A percentile compares a stretch with the other conserved stretches of the same genome.
These are phyloP conservation scores for Raddia guianensis DNA, from an alignment of 176 grass and related monocot genomes.

Conservation along the genomic window DNA sequence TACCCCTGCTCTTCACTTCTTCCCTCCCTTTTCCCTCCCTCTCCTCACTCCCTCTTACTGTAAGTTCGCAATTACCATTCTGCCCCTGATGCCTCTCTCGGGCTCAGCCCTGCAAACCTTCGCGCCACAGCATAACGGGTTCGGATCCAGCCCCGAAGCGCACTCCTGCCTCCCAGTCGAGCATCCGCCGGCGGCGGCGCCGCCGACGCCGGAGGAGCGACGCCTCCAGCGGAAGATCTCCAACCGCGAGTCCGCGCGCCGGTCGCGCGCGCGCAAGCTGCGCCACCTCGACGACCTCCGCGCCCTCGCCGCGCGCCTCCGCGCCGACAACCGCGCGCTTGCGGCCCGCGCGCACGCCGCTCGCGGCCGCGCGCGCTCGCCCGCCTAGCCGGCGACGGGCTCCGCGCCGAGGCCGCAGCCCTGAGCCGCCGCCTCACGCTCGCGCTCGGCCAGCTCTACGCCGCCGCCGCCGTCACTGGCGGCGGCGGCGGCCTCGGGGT, in stretches of 20 bases:
- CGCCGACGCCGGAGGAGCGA: slow-evolving; percentile 27
- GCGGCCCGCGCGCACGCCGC: slow-evolving; percentile 7
- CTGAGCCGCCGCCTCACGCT: slow-evolving; percentile 50
- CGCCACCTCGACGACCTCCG: slow-evolving; percentile 57
- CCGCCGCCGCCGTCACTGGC: not conserved
- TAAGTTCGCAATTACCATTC: not conserved
- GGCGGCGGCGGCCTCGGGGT: not conserved
- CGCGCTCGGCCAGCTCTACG: slow-evolving; percentile 42
- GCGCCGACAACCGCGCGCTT: slow-evolving; percentile 44
- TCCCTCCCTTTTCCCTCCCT: slow-evolving; percentile 63
- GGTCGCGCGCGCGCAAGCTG: slow-evolving; percentile 75
- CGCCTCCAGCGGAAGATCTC: slow-evolving; percentile 70
- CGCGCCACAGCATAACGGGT: not conserved
- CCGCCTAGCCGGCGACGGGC: slow-evolving; percentile 44
- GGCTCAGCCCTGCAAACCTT: not conserved
- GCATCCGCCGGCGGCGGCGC: not conserved
- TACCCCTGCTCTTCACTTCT: slow-evolving; percentile 49
- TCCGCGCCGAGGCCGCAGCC: slow-evolving; percentile 44
- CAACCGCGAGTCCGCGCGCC: slow-evolving; percentile 84
- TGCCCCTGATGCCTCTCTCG: slow-evolving; percentile 23
- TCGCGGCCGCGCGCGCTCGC: slow-evolving; percentile 12
- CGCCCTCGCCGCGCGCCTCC: slow-evolving; percentile 16
- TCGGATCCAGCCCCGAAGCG: slow-evolving; percentile 18
- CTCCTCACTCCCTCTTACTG: not conserved
- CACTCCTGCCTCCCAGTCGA: not conserved